Base-by-base conservation (phyloP, 352 stramenopile genomes). In the Aphanomyces invadans region DNA sequence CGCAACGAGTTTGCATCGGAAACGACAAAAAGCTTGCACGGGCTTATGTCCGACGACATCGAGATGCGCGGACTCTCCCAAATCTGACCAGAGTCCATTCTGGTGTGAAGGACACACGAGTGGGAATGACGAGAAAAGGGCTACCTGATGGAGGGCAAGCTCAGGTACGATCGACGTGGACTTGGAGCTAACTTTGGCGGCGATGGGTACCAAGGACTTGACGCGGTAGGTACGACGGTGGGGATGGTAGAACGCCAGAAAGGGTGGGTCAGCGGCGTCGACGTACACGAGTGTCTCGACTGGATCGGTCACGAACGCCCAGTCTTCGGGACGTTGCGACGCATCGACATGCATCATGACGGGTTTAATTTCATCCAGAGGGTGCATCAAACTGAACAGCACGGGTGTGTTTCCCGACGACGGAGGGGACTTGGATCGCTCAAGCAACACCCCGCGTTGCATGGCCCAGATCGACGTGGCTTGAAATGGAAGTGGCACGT, bases 311-410 rank as follows among this genome's bases (percentile, higher is more conserved):
- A 57, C 49, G 23, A 57, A 57, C 12, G 23, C 49, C 9, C 49
- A 57, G 2, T 57, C 21, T 36, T 57, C 49, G 4, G 36, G 29
- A 28, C 21, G 49, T 29, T 57, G 49, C 19, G 12, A 21, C 29
- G 49, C 7, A 26, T 57, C 49, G 17, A 32, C 29, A 38, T 57
- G 49, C 3, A 77, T 0, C 3, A 79, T 78, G 23, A 90, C 71
- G 2, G 84, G 84, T 60, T 87, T 89, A 33, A 91, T 76, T 57
- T 93, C 84, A 36, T 90, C 81, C 21, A 93, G 75, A 28, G 84
- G 84, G 53, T 89, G 79, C 32, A 74, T 56, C 2, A 93, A 74
- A 29, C 82, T 89, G 65, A 93, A 93, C 60, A 86, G 88, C 12
- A 78, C 73, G 9, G 84, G 82, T 31, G 73, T 79, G 1, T 65